Base-by-base conservation (phyloP, 148 eudicot species). In the Amaranthus hypochondriacus region DNA sequence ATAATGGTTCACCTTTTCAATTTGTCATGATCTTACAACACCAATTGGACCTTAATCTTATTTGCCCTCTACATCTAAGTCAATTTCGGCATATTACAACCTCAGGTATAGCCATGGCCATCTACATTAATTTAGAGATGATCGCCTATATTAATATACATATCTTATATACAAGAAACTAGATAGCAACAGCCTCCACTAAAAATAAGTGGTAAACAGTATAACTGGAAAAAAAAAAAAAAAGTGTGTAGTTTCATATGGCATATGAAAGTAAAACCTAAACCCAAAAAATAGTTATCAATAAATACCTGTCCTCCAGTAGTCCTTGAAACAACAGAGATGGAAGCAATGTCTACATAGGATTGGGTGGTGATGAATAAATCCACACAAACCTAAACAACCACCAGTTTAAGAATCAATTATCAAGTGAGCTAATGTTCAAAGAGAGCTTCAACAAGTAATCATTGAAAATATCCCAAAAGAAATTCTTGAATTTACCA, bases 241-340 rank as follows among this genome's bases (percentile, higher is more conserved):
- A 28, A 28, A 28, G 39, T 28, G 39, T 28, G 14, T 48, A 74
- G 14, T 46, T 11, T 54, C 5, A 18, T 57, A 50, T 52, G 14
- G 54, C 65, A 56, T n/a, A 66, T 49, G 49, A 68, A 72, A 60
- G 51, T 28, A 13, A 61, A 73, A 48, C 46, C 46, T 9, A 47
- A 51, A 43, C 21, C 5, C 62, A 48, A 55, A 13, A 3, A 44
- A 12, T n/a, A 28, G 55, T 5, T 6, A 14, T 55, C 28, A 11
- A 43, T n/a, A 63, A 42, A 10, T 87, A 95, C 99, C 99, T 95
- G 96, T 71, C 99, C 99, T 70, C 99, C 99, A 5, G 99, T 95
- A 71, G 94, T 95, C 81, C 89, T 92, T 73, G 97, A 93, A 73
- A 95, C 87, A 63, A 89, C 90, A 56, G 99, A 89, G 52, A 92